Evolutionary conservation across 2,329 filamentous ascomycete genomes (phyloP).

Genomic region (Aspergillus tamarii): DNA sequence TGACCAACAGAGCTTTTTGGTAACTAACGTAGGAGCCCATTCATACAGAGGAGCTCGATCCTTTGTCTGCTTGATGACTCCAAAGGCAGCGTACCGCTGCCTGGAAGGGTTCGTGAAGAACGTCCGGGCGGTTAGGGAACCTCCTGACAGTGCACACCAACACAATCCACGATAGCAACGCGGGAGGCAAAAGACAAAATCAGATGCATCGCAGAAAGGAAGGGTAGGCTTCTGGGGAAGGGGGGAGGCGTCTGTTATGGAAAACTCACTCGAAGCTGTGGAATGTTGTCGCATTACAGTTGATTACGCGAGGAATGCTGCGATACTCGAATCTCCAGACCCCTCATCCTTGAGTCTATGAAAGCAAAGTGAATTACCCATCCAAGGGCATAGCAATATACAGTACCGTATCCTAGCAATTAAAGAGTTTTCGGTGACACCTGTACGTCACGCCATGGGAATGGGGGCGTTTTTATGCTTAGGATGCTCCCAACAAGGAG

Average conservation of each 20-base stretch:
- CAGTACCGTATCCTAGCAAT: not conserved
- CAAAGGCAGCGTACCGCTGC: not conserved
- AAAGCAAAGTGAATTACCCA: not conserved
- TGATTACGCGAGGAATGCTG: constrained; percentile 35
- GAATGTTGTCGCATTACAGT: constrained; percentile 38
- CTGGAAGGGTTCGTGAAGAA: not conserved
- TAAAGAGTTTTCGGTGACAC: not conserved
- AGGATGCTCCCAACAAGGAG: not conserved
- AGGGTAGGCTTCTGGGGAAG: constrained; percentile 16
- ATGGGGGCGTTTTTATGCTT: not conserved
- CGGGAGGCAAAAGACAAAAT: constrained; percentile 15
- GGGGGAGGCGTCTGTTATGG: constrained; percentile 36
- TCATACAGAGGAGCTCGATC: constrained; percentile 8
- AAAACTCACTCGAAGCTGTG: constrained; percentile 19
- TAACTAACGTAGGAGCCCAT: not conserved
- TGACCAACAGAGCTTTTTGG: not conserved
- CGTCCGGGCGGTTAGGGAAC: constrained; percentile 8
- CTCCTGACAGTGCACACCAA: constrained; percentile 13
- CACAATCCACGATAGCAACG: constrained; percentile 12
- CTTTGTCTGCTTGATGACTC: not conserved
- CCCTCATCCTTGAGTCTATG: constrained; percentile 14
- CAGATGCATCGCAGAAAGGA: constrained; percentile 16
- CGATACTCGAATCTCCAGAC: constrained; percentile 18
- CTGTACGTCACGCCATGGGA: not conserved
- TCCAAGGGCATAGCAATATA: not conserved